These are phyloP conservation scores for Pseudodiploospora longispora DNA, from an alignment of 2,329 filamentous ascomycete genomes.

Conservation along the genomic window DNA sequence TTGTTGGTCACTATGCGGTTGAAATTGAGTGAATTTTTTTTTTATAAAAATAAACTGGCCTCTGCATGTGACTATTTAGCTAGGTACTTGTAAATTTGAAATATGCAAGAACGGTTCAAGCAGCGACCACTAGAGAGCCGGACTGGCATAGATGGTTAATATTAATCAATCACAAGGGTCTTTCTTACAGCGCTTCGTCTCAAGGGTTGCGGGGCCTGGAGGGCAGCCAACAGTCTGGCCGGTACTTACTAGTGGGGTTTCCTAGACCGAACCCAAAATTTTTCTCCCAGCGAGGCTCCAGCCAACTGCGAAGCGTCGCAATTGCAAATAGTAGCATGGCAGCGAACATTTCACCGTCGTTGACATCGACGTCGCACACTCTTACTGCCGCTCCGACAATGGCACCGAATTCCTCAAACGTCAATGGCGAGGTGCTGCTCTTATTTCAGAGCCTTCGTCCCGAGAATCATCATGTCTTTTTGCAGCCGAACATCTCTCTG, in stretches of 20 bases:
- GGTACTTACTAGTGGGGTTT: neutral
- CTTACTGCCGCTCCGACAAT: constrained; percentile 44
- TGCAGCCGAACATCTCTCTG: constrained; percentile 62
- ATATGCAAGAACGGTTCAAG: no score
- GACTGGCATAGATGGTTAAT: no score
- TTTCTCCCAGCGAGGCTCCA: constrained; percentile 2
- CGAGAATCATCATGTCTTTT: constrained; percentile 60
- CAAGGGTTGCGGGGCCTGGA: no score
- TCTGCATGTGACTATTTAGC: no score
- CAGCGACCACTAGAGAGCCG: no score
- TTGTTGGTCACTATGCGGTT: no score
- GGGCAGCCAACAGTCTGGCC: neutral
- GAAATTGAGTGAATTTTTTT: no score
- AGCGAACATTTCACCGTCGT: constrained; percentile 44
- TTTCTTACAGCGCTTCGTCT: no score
- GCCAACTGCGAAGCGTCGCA: neutral
- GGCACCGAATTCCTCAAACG: constrained; percentile 28
- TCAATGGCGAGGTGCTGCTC: constrained; percentile 32
- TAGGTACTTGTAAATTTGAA: no score
- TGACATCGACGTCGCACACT: constrained; percentile 58
- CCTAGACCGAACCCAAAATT: constrained; percentile 11
- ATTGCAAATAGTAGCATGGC: constrained; percentile 22
- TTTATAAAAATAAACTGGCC: no score
- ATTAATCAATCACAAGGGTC: no score
- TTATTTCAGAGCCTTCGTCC: constrained; percentile 51